These are phyloP conservation scores for Lachnellula arida DNA, from an alignment of 2,329 filamentous ascomycete species.

Conservation along the genomic window DNA sequence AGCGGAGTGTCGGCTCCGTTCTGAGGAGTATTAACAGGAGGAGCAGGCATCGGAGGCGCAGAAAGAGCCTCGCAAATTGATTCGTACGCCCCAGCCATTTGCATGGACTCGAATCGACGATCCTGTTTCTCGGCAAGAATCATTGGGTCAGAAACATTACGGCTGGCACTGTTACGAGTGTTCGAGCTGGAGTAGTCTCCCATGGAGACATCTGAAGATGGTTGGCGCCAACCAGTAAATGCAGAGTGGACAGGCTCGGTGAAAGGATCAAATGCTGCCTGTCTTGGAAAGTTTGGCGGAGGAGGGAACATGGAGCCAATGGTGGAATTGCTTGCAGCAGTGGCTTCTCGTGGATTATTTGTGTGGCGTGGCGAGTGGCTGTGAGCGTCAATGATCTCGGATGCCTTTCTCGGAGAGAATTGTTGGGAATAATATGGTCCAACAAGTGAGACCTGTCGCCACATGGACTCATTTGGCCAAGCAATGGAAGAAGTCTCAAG, in stretches of 20 bases:
- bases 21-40: slow-evolving; percentile 26
- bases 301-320: slow-evolving; percentile 27
- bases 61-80: slow-evolving; percentile 27
- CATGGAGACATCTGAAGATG: slow-evolving; percentile 42
- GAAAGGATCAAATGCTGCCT: slow-evolving; percentile 37
- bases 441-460: slow-evolving; percentile 46
- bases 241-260: slow-evolving; percentile 31
- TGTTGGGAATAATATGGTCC: slow-evolving; percentile 27
- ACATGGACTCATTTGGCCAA: slow-evolving; percentile 73
- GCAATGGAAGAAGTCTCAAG: slow-evolving; percentile 70
- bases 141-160: slow-evolving; percentile 29
- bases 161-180: slow-evolving; percentile 32
- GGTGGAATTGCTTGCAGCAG: slow-evolving; percentile 25
- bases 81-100: slow-evolving; percentile 26
- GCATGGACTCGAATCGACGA: slow-evolving; percentile 21
- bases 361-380: slow-evolving; percentile 54
- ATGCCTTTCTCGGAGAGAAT: slow-evolving; percentile 34
- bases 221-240: slow-evolving; percentile 31
- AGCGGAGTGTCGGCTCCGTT: slow-evolving; percentile 5
- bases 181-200: slow-evolving; percentile 37
- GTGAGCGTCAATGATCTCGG: slow-evolving; percentile 50
- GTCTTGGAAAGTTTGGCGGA: slow-evolving; percentile 23
- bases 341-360: slow-evolving; percentile 15
- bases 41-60: slow-evolving; percentile 15
- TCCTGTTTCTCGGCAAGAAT: slow-evolving; percentile 18